A percentile compares a stretch with the other conserved stretches of the same genome.
These are phyloP conservation scores for Pisolithus sp. DNA, from an alignment of 768 basidiomycete species.

Conservation along the genomic window DNA sequence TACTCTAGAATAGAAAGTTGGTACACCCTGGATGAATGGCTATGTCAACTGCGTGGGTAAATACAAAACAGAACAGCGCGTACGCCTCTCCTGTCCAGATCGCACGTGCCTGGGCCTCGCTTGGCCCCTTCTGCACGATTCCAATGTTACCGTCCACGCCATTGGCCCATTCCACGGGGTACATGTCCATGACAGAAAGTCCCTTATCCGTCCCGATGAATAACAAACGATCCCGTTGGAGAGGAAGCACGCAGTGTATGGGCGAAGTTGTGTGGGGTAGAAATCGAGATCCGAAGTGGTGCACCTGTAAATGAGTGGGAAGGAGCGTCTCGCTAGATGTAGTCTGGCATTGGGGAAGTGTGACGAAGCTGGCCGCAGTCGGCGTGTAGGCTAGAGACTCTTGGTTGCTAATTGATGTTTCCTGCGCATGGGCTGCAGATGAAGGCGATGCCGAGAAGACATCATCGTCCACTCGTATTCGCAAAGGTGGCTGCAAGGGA, in stretches of 20 bases:
- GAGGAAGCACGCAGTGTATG: slow-evolving; percentile 70
- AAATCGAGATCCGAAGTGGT: slow-evolving; percentile 81
- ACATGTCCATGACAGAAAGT: slow-evolving; percentile 77
- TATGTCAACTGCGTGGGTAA: neutral
- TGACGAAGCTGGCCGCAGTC: slow-evolving; percentile 20
- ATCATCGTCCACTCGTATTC: slow-evolving; percentile 40
- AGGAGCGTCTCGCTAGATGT: slow-evolving; percentile 44
- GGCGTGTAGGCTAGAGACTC: slow-evolving; percentile 11
- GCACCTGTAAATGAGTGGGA: slow-evolving; percentile 63
- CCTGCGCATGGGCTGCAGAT: neutral
- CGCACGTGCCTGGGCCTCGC: slow-evolving; percentile 58
- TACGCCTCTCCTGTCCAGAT: slow-evolving; percentile 81
- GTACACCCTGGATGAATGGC: slow-evolving; percentile 45
- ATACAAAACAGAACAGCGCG: slow-evolving; percentile 13
- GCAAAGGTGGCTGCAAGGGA: slow-evolving; percentile 19
- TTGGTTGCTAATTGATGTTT: neutral
- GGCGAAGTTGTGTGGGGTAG: slow-evolving; percentile 71
- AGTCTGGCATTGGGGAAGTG: slow-evolving; percentile 26
- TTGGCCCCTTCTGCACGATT: slow-evolving; percentile 50
- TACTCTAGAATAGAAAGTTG: slow-evolving; percentile 73
- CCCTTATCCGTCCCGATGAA: slow-evolving; percentile 78
- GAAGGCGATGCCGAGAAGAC: slow-evolving; percentile 22
- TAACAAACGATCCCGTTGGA: slow-evolving; percentile 57
- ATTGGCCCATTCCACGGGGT: slow-evolving; percentile 59
- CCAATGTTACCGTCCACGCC: slow-evolving; percentile 34